Conservation (phyloP, 345 rosid species). For the Camelina neglecta region DNA sequence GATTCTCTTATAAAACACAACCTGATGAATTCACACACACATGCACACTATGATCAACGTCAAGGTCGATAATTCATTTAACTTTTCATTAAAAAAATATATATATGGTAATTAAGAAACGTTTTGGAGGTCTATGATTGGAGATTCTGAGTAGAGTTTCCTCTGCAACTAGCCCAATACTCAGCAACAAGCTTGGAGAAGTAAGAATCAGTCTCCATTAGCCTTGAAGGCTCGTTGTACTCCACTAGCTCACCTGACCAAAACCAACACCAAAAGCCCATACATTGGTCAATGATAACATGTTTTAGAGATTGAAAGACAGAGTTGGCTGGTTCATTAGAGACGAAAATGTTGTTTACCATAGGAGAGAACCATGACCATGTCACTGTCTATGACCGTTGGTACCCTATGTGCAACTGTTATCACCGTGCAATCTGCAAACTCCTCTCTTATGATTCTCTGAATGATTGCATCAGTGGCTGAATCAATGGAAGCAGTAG, state of each 20-base stretch:
- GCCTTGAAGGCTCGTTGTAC: slow-evolving; percentile 67
- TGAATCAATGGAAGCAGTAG: slow-evolving; percentile 75
- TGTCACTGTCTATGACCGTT: slow-evolving; percentile 73
- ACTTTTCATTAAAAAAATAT: background rate
- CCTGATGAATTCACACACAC: slow-evolving; percentile 52
- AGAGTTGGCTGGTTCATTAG: background rate
- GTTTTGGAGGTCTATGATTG: background rate
- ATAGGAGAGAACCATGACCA: slow-evolving; percentile 84
- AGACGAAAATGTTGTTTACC: slow-evolving; percentile 45
- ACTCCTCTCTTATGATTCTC: slow-evolving; percentile 68
- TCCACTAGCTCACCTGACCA: slow-evolving; percentile 63
- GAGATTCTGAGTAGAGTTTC: slow-evolving; percentile 42
- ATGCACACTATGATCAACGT: background rate
- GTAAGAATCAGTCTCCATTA: slow-evolving; percentile 68
- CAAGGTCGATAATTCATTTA: background rate
- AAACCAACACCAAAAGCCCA: background rate
- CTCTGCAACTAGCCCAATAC: slow-evolving; percentile 74
- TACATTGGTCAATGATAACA: background rate
- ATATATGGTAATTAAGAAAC: too few species aligned
- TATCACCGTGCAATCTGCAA: slow-evolving; percentile 66
- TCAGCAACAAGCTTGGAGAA: slow-evolving; percentile 82
- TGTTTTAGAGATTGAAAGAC: background rate
- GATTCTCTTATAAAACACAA: slow-evolving; percentile 80
- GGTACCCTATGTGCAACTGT: slow-evolving; percentile 84
- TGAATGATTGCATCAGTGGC: slow-evolving; percentile 74